These are phyloP conservation scores for Raffaelea arxii DNA, from an alignment of 2,329 filamentous ascomycete genomes.

Conservation along the genomic window DNA sequence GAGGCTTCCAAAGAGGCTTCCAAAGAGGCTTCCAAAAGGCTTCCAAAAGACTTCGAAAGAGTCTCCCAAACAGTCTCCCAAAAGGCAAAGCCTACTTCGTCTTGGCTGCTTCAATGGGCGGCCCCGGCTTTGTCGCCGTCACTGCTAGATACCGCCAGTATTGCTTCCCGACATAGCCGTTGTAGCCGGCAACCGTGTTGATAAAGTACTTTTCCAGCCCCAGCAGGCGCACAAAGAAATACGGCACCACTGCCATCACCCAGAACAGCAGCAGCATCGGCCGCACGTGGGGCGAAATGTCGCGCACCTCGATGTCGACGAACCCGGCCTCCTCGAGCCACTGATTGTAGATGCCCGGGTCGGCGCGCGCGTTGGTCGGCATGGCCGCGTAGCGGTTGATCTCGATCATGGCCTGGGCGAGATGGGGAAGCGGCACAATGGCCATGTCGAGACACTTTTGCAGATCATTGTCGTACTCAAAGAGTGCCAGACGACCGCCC, in stretches of 20 bases:
- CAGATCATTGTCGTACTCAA: constrained; percentile 37
- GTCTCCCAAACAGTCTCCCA: no score
- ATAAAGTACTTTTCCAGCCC: constrained; percentile 34
- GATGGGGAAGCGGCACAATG: constrained; percentile 16
- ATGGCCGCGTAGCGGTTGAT: constrained; percentile 35
- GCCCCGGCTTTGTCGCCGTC: constrained; percentile 24
- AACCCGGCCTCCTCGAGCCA: constrained; percentile 36
- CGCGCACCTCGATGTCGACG: constrained; percentile 29
- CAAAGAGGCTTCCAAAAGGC: no score
- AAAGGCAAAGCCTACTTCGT: background rate
- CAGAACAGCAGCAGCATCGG: constrained; percentile 40
- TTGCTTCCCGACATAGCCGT: constrained; percentile 21
- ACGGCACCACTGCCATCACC: constrained; percentile 34
- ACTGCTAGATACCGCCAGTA: constrained; percentile 26
- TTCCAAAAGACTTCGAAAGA: background rate
- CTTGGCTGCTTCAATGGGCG: constrained; percentile 6
- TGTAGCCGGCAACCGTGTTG: constrained; percentile 35
- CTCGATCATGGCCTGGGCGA: constrained; percentile 21
- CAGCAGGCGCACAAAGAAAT: constrained; percentile 31
- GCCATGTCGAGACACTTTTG: background rate
- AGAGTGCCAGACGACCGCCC: constrained; percentile 33
- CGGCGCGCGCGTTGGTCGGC: constrained; percentile 30
- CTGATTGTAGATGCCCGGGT: constrained; percentile 25
- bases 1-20: no score
- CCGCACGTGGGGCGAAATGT: constrained; percentile 35